Base-by-base conservation (phyloP, 2,329 filamentous ascomycete genomes). In the Cladobotryum protrusum region DNA sequence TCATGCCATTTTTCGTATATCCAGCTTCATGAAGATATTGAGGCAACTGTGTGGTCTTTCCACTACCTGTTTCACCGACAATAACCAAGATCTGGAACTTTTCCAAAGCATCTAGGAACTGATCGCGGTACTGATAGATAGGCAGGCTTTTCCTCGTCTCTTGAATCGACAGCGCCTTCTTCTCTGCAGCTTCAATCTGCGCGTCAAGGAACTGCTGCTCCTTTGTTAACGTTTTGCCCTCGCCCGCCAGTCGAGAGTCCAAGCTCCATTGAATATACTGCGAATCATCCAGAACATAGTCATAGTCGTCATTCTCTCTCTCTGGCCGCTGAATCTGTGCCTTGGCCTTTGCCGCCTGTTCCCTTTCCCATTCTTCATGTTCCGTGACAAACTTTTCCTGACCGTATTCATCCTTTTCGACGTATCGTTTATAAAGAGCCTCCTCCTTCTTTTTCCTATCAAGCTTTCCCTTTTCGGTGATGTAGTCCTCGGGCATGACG, bases 11-110 rank as follows among this genome's bases (percentile, higher is more conserved):
- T 62, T 92, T 89, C 2, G 89, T 95, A 60, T 87, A 95, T 2
- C 91, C 91, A 0, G 88, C 89, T 66, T 97, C 92, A 60, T 95
- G 86, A 0, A 97, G 77, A 63, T 95, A 99, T 62, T 97, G 93
- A 0, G 92, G 89, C 14, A 97, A 72, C 64, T 99, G 93, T 0
- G 93, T 99, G 0, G 92, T 96, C 70, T 99, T 99, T 59, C 93
- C 93, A 58, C 85, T 90, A 47, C 93, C 93, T 0, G 93, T 99
- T 67, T 97, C 91, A 63, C 89, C 93, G 2, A 96, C 90, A 48
- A 99, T 85, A 52, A 99, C 89, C 11, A 99, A 70, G 13, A 95
- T 82, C 61, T 96, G 93, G 57, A 91, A 85, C 47, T 95, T 76
- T 33, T 83, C 80, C n/a, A 97, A 75, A 0, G 93, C 93, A n/a